A percentile compares a stretch with the other conserved stretches of the same genome.
These are phyloP conservation scores for Diplocarpon rosae DNA, from an alignment of 2,329 filamentous ascomycete genomes.

Conservation along the genomic window DNA sequence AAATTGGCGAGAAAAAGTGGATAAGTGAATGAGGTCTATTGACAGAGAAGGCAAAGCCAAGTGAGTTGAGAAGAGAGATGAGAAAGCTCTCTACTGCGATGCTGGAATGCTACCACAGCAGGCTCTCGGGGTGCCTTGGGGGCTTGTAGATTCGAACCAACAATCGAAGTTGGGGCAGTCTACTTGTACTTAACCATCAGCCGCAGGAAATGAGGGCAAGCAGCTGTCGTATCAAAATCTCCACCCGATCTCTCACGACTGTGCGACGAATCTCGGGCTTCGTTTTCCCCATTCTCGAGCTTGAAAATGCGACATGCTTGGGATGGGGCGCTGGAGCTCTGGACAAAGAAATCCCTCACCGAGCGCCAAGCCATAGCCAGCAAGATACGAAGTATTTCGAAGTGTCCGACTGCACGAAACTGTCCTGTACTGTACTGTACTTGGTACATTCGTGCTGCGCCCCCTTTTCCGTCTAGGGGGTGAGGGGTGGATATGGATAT, in stretches of 20 bases:
- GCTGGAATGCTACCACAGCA: not conserved
- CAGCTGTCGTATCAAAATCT: not conserved
- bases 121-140: not conserved
- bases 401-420: too few species aligned
- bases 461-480: not conserved
- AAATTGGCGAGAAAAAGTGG: too few species aligned
- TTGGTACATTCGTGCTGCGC: not conserved
- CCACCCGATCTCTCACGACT: not conserved
- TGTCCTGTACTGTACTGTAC: not conserved
- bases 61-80: not conserved
- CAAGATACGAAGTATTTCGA: too few species aligned
- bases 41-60: not conserved
- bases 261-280: not conserved
- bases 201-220: not conserved
- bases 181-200: not conserved
- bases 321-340: not conserved
- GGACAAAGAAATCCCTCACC: slow-evolving; percentile 6
- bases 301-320: slow-evolving; percentile 1
- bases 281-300: not conserved
- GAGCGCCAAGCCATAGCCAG: not conserved
- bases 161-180: not conserved
- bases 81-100: not conserved
- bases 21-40: too few species aligned
- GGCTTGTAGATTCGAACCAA: not conserved
- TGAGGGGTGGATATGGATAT: not conserved